phyloP scores from a whole-genome alignment of 2,329 filamentous ascomycete genomes.

The Beauveria bassiana region DNA sequence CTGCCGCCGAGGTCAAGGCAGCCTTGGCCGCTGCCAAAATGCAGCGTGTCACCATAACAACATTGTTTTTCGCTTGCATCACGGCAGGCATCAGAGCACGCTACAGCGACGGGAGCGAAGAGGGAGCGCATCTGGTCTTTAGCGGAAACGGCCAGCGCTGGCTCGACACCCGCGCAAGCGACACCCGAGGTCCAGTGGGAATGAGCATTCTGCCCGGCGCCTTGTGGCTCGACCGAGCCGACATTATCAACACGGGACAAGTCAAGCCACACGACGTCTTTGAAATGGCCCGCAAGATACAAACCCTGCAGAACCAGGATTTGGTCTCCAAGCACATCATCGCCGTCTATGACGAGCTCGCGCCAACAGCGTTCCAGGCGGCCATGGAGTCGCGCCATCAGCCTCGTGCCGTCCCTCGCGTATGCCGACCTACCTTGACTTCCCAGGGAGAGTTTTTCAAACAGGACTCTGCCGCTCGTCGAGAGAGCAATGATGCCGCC shows the following conservation, averaged over 20 bases:
- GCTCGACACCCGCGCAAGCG: background rate
- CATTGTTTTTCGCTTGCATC: background rate
- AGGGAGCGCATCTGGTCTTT: background rate
- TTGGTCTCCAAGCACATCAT: background rate
- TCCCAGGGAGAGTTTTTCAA: background rate
- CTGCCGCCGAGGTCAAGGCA: background rate
- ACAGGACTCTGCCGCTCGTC: background rate
- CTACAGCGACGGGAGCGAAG: background rate
- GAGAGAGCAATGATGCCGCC: background rate
- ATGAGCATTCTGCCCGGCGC: background rate
- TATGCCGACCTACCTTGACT: background rate
- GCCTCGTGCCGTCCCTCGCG: background rate
- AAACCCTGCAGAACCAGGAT: background rate
- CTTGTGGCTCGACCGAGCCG: background rate
- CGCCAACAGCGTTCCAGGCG: background rate
- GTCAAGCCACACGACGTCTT: background rate
- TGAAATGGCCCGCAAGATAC: background rate
- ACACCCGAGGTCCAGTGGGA: background rate
- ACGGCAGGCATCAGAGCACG: background rate
- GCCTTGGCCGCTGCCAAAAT: background rate
- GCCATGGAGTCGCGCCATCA: background rate
- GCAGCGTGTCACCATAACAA: background rate
- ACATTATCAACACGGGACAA: too few species aligned
- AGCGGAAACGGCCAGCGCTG: background rate
- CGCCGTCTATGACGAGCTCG: background rate